Evolutionary conservation across 192 early-diverging fungal species (phyloP).

Genomic region (Entrophospora sp.): DNA sequence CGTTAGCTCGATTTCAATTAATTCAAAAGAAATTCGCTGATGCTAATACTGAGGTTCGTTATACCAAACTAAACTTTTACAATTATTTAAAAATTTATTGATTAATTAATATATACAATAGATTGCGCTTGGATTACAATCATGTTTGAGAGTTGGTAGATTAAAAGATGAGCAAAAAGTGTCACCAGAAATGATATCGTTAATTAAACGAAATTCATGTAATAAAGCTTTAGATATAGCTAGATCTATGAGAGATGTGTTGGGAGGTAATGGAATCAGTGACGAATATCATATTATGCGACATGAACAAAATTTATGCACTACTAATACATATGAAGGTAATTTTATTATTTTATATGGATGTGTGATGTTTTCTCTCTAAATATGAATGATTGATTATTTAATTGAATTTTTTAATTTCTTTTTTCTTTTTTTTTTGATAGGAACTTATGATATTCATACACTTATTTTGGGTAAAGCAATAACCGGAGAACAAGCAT

Average conservation of each 20-base stretch:
- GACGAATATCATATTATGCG: constrained; percentile 97
- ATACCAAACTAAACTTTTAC: neutral
- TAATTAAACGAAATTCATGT: constrained; percentile 95
- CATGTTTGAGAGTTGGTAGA: constrained; percentile 82
- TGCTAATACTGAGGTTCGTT: constrained; percentile 69
- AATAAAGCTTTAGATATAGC: constrained; percentile 92
- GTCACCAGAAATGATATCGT: constrained; percentile 89
- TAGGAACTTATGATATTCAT: no score
- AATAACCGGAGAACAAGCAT: no score
- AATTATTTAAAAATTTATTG: neutral
- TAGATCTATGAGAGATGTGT: constrained; percentile 78
- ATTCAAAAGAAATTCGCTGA: constrained; percentile 96
- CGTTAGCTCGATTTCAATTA: constrained; percentile 86
- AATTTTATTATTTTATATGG: neutral
- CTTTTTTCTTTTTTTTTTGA: neutral
- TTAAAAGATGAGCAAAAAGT: constrained; percentile 82
- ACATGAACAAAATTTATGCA: constrained; percentile 86
- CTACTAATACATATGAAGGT: constrained; percentile 93
- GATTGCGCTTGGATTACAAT: constrained; percentile 82
- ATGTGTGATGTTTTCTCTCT: neutral
- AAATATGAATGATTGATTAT: neutral
- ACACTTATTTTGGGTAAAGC: no score
- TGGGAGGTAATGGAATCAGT: constrained; percentile 93
- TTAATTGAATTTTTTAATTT: neutral
- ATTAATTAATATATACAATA: neutral